These are phyloP conservation scores for Mycogone perniciosa DNA, from an alignment of 2,329 filamentous ascomycete genomes.

Conservation along the genomic window DNA sequence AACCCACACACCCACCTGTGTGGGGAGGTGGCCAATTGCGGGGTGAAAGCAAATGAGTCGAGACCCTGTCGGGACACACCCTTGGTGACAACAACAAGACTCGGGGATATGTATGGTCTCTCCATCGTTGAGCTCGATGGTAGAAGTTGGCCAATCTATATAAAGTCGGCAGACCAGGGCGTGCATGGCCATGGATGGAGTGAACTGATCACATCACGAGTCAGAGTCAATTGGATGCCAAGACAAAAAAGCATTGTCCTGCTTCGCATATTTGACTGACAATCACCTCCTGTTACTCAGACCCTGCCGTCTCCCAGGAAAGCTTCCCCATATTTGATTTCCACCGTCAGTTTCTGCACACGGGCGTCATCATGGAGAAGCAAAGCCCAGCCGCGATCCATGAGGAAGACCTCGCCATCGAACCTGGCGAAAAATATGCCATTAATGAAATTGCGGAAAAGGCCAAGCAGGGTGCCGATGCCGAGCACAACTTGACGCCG, in stretches of 20 bases:
- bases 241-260: neutral
- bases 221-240: neutral
- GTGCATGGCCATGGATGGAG: neutral
- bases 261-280: neutral
- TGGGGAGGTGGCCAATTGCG: slow-evolving; percentile 7
- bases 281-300: neutral
- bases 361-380: slow-evolving; percentile 8
- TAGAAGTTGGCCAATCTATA: neutral
- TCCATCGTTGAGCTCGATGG: neutral
- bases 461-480: slow-evolving; percentile 6
- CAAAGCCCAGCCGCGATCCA: neutral
- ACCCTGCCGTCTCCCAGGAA: neutral
- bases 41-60: slow-evolving; percentile 5
- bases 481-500: slow-evolving; percentile 12
- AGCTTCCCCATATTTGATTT: neutral
- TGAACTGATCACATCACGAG: neutral
- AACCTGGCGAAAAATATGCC: slow-evolving; percentile 1
- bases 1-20: neutral
- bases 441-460: slow-evolving; percentile 4
- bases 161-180: slow-evolving; percentile 17
- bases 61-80: neutral
- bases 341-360: neutral
- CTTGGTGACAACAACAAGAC: neutral
- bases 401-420: slow-evolving; percentile 6
- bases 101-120: neutral